Percentiles rank a stretch among this genome's conserved stretches.
Evolutionary conservation across 2,329 filamentous ascomycete genomes (phyloP).

Genomic region (Paraphaeosphaeria minitans): DNA sequence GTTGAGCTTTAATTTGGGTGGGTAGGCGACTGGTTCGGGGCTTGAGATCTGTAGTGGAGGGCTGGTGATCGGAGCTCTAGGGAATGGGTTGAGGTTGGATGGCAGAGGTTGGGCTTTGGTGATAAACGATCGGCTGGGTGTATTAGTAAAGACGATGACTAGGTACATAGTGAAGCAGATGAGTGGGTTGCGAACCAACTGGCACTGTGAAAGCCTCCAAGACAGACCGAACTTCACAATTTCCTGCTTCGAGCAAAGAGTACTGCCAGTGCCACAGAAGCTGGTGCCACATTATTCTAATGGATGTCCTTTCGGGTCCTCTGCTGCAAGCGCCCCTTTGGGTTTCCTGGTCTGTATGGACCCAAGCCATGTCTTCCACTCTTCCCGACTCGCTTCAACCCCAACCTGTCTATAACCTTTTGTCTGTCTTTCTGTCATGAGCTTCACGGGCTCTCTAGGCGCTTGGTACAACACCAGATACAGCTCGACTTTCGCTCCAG

Average conservation of each 20-base stretch:
- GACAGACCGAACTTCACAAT: no score
- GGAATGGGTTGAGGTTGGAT: no score
- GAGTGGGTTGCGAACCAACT: no score
- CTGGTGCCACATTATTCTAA: background rate
- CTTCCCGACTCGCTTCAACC: background rate
- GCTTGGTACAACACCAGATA: background rate
- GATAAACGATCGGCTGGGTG: no score
- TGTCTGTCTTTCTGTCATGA: background rate
- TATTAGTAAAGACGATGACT: no score
- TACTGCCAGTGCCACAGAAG: background rate
- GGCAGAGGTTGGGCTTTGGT: no score
- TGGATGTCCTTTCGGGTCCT: background rate
- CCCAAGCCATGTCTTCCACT: background rate
- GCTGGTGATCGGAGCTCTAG: background rate
- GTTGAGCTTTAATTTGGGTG: slow-evolving; percentile 16
- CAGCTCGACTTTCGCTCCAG: background rate
- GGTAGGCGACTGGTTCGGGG: background rate
- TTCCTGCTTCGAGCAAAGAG: no score
- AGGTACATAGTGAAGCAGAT: no score
- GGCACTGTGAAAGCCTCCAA: no score
- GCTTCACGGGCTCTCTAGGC: background rate
- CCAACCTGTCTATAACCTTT: background rate
- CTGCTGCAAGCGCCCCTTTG: background rate
- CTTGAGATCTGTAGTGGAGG: background rate
- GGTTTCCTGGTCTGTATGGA: background rate